A percentile compares a stretch with the other conserved stretches of the same genome.
Evolutionary conservation across 2,329 filamentous ascomycete genomes (phyloP).

Genomic region (Aspergillus sergii): DNA sequence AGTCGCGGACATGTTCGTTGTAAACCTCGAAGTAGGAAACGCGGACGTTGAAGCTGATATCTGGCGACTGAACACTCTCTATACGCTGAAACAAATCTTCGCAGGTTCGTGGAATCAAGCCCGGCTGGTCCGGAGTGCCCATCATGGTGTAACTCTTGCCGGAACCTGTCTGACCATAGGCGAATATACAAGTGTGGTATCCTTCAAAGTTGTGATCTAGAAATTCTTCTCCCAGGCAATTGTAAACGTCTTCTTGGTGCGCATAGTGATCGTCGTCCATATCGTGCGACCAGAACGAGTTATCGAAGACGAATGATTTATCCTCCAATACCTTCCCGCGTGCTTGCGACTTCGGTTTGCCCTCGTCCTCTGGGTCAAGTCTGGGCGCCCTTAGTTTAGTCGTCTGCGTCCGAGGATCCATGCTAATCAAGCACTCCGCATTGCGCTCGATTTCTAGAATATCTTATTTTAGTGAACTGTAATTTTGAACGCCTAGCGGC

Average conservation of each 20-base stretch:
- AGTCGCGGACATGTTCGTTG: conserved; percentile 96
- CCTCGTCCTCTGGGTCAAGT: conserved; percentile 51
- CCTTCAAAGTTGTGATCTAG: conserved; percentile 99
- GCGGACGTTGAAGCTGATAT: conserved; percentile 94
- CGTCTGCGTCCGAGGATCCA: conserved; percentile 84
- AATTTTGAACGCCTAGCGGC: not conserved
- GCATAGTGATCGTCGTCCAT: conserved; percentile 81
- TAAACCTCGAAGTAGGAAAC: conserved; percentile 99
- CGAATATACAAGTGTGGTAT: conserved; percentile 99
- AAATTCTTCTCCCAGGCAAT: conserved; percentile 91
- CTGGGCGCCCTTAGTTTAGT: conserved; percentile 77
- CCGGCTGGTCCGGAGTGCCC: conserved; percentile 81
- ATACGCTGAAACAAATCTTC: conserved; percentile 95
- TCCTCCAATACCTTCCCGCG: conserved; percentile 76
- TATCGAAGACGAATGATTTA: conserved; percentile 93
- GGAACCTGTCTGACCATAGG: conserved; percentile 95
- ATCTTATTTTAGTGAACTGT: not conserved
- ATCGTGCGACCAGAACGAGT: conserved; percentile 96
- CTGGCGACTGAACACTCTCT: conserved; percentile 78
- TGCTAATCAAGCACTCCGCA: conserved; percentile 83
- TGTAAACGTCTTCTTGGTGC: conserved; percentile 90
- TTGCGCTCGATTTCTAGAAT: conserved; percentile 75
- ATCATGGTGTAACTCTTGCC: conserved; percentile 99
- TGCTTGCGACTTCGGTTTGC: conserved; percentile 63
- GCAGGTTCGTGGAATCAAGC: conserved; percentile 92